Evolutionary conservation across 2,329 filamentous ascomycete genomes (phyloP).

Genomic region (Cercospora zeae-maydis): DNA sequence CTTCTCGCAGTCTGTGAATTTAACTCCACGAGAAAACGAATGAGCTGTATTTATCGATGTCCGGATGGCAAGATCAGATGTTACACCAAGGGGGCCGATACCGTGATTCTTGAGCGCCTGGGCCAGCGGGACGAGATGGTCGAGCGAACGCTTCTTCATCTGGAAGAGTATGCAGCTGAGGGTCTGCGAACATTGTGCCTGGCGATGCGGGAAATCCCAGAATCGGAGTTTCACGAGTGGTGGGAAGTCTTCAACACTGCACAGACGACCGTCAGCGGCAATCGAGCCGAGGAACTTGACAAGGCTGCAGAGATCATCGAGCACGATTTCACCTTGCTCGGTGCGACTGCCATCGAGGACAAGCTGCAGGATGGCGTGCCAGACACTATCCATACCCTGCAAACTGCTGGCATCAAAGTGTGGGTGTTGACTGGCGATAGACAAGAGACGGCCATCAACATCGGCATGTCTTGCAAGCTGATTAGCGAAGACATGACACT

Average conservation of each 20-base stretch:
- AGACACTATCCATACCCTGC: slow-evolving; percentile 94
- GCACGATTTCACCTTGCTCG: slow-evolving; percentile 83
- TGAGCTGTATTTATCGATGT: slow-evolving; percentile 96
- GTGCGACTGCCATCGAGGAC: slow-evolving; percentile 96
- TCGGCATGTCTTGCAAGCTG: slow-evolving; percentile 98
- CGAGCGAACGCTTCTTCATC: slow-evolving; percentile 83
- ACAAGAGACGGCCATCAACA: slow-evolving; percentile 98
- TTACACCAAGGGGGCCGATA: slow-evolving; percentile 96
- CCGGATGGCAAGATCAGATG: slow-evolving; percentile 91
- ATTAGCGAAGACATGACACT: slow-evolving; percentile 99
- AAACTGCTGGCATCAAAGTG: slow-evolving; percentile 95
- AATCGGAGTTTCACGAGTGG: slow-evolving; percentile 88
- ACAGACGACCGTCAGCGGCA: slow-evolving; percentile 84
- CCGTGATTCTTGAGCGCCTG: slow-evolving; percentile 90
- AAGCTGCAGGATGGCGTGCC: slow-evolving; percentile 94
- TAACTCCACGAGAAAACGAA: slow-evolving; percentile 94
- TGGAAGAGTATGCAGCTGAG: slow-evolving; percentile 98
- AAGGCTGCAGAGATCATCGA: slow-evolving; percentile 97
- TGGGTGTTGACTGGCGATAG: slow-evolving; percentile 97
- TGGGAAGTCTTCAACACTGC: slow-evolving; percentile 80
- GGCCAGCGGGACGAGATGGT: slow-evolving; percentile 74
- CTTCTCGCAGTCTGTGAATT: slow-evolving; percentile 97
- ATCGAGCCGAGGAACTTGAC: slow-evolving; percentile 89
- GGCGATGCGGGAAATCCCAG: slow-evolving; percentile 87
- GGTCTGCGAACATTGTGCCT: slow-evolving; percentile 91